Conservation (phyloP, 805 yeast species). For the Kluyveromyces dobzhanskii region DNA sequence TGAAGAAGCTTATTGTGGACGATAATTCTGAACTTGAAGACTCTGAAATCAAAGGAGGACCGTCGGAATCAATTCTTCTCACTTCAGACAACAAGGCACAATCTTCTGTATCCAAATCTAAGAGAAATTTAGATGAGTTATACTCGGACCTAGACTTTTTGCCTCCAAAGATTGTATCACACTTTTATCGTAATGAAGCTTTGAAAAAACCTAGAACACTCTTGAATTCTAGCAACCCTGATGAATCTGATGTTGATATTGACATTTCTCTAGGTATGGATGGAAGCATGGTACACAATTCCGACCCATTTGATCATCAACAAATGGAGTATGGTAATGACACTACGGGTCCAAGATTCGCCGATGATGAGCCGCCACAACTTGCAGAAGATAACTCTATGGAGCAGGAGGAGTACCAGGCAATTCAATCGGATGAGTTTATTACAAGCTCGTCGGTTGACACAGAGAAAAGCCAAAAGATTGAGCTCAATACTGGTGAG, state of each 20-base stretch:
- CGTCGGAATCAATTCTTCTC: background rate
- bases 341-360: conserved; percentile 7
- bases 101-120: conserved; percentile 19
- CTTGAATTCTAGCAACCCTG: conserved; percentile 2
- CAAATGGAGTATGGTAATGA: conserved; percentile 7
- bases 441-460: background rate
- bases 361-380: conserved; percentile 10
- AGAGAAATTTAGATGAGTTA: background rate
- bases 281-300: conserved; percentile 9
- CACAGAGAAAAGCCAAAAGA: conserved; percentile 7
- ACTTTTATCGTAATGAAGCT: conserved; percentile 12
- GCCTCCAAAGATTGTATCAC: conserved; percentile 13
- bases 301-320: conserved; percentile 1
- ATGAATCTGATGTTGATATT: conserved; percentile 14
- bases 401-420: conserved; percentile 2
- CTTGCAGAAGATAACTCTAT: conserved; percentile 1
- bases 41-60: conserved; percentile 9
- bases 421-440: conserved; percentile 1
- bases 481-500: conserved; percentile 15
- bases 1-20: conserved; percentile 13
- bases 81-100: conserved; percentile 13
- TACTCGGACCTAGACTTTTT: conserved; percentile 9
- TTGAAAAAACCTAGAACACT: conserved; percentile 16
- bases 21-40: conserved; percentile 16
- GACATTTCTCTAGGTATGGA: conserved; percentile 20